Evolutionary conservation across 192 early-diverging fungal species (phyloP).

Genomic region (Glomus cerebriforme): DNA sequence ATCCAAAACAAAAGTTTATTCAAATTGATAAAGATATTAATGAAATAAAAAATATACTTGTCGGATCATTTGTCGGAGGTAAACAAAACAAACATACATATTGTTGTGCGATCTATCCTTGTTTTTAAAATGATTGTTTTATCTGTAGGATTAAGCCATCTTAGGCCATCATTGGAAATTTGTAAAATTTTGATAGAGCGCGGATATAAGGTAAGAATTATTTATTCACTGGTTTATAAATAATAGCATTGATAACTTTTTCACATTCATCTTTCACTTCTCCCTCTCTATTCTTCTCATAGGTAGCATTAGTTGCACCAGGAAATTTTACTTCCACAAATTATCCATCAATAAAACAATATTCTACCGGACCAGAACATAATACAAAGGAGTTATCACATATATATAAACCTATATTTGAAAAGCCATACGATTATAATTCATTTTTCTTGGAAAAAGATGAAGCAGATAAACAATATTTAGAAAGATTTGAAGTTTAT

Average conservation of each 20-base stretch:
- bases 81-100: background rate
- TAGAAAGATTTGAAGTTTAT: background rate
- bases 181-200: constrained; percentile 12
- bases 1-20: background rate
- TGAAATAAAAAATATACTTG: background rate
- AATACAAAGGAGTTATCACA: background rate
- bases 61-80: background rate
- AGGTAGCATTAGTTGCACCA: background rate
- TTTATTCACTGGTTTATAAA: background rate
- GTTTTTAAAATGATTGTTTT: background rate
- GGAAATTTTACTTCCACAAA: background rate
- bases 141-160: background rate
- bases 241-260: background rate
- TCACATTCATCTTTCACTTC: background rate
- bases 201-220: constrained; percentile 3
- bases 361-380: background rate
- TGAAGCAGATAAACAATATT: background rate
- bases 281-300: background rate
- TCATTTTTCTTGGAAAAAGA: background rate
- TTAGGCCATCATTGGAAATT: constrained; percentile 14
- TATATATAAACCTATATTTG: background rate
- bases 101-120: background rate
- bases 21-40: background rate
- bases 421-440: background rate
- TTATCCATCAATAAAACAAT: background rate